Percentiles rank a stretch among this genome's conserved stretches.
Evolutionary conservation across 2,329 filamentous ascomycete genomes (phyloP).

Genomic region (Pleurostoma richardsiae): DNA sequence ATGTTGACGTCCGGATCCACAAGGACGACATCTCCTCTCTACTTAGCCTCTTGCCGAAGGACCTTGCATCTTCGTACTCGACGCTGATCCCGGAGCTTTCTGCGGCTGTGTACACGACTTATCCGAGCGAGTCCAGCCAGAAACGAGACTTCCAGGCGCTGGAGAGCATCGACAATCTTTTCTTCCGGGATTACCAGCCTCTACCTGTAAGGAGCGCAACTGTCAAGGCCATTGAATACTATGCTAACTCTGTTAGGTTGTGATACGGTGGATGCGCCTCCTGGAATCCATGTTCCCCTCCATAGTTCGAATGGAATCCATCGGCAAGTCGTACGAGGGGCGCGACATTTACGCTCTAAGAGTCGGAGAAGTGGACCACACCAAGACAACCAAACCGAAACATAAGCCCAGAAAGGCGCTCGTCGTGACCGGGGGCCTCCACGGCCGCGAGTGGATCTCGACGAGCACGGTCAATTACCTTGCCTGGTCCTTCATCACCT

Average conservation of each 20-base stretch:
- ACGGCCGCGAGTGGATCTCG: constrained; percentile 95
- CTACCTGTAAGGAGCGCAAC: constrained; percentile 44
- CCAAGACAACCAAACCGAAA: constrained; percentile 10
- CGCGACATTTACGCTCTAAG: constrained; percentile 79
- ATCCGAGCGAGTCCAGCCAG: constrained; percentile 43
- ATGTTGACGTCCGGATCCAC: constrained; percentile 78
- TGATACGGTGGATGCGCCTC: constrained; percentile 87
- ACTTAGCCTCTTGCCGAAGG: constrained; percentile 69
- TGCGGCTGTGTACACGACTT: constrained; percentile 71
- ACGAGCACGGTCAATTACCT: constrained; percentile 87
- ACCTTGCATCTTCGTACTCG: constrained; percentile 66
- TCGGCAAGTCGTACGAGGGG: constrained; percentile 85
- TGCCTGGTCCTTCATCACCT: constrained; percentile 81
- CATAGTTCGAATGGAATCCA: constrained; percentile 65
- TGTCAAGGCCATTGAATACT: too few relatives aligned
- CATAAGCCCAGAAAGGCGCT: constrained; percentile 63
- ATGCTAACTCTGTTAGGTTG: constrained; percentile 36
- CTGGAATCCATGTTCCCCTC: constrained; percentile 86
- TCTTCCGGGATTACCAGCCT: constrained; percentile 91
- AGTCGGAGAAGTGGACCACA: constrained; percentile 50
- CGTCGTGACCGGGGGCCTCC: constrained; percentile 78
- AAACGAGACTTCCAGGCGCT: constrained; percentile 10
- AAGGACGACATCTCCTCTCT: constrained; percentile 74
- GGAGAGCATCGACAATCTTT: constrained; percentile 61
- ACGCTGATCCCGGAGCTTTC: constrained; percentile 78